Conservation (phyloP, 2,329 filamentous ascomycete genomes). For the Emericellopsis cladophorae region DNA sequence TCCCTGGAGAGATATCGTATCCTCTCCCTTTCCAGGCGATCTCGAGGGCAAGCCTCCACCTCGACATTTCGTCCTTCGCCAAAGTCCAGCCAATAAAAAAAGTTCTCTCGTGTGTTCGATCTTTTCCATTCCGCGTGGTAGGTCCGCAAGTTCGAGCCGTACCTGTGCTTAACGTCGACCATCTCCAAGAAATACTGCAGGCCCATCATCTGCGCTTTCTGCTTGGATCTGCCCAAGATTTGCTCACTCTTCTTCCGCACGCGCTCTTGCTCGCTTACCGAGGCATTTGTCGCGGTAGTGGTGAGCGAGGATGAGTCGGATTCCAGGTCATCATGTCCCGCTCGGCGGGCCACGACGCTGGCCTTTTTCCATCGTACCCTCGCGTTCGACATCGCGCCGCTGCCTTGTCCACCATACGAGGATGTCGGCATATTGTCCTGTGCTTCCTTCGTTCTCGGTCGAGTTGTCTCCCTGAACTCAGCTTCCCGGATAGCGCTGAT, state of each 20-base stretch:
- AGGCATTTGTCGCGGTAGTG: constrained; percentile 15
- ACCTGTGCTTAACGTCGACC: constrained; percentile 77
- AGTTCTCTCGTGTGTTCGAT: constrained; percentile 67
- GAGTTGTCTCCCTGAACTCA: constrained; percentile 36
- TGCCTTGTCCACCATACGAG: not conserved
- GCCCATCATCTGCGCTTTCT: constrained; percentile 68
- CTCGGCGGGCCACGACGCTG: constrained; percentile 56
- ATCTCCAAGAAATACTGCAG: constrained; percentile 77
- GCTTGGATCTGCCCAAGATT: constrained; percentile 43
- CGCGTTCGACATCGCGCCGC: constrained; percentile 24
- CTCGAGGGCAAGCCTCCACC: constrained; percentile 58
- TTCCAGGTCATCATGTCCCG: constrained; percentile 53
- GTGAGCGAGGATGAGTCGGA: constrained; percentile 26
- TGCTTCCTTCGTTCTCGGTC: constrained; percentile 6
- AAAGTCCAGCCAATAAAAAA: constrained; percentile 87
- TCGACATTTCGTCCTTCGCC: constrained; percentile 63
- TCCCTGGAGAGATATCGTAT: constrained; percentile 76
- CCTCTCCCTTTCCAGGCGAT: constrained; percentile 62
- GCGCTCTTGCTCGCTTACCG: constrained; percentile 23
- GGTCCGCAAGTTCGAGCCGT: constrained; percentile 67
- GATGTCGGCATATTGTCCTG: not conserved
- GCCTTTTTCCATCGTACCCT: constrained; percentile 65
- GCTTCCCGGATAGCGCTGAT: constrained; percentile 49
- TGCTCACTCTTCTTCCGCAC: constrained; percentile 27
- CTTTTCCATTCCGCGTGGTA: constrained; percentile 83